Conservation (phyloP, 176 grass and related monocot species). For the Calamus simplicifolius region DNA sequence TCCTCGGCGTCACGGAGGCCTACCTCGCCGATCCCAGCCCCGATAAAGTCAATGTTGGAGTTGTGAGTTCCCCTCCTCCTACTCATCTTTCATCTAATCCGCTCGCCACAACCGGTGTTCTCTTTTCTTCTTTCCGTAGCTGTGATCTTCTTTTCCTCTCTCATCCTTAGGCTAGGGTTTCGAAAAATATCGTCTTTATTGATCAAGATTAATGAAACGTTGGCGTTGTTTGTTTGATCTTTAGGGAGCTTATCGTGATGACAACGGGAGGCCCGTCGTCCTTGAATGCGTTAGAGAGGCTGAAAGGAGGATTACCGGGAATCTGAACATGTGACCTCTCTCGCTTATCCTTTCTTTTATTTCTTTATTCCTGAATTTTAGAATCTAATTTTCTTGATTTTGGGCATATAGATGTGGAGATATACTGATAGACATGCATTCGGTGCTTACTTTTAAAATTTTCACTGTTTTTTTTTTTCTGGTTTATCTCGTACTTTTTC, state of each 20-base stretch:
- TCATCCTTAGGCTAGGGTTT: background rate
- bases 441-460: too few relatives aligned
- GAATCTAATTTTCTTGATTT: background rate
- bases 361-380: background rate
- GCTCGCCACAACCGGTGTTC: too few relatives aligned
- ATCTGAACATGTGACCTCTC: constrained; percentile 73
- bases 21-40: constrained; percentile 79
- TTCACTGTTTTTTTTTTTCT: too few relatives aligned
- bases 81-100: background rate
- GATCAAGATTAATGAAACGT: constrained; percentile 4
- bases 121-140: too few relatives aligned
- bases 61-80: constrained; percentile 29
- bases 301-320: constrained; percentile 68
- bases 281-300: constrained; percentile 87
- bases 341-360: background rate
- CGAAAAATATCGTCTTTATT: constrained; percentile 1
- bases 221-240: background rate
- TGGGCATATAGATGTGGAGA: too few relatives aligned
- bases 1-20: constrained; percentile 95
- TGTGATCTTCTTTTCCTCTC: background rate
- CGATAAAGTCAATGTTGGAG: constrained; percentile 84
- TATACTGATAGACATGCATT: too few relatives aligned
- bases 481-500: too few relatives aligned
- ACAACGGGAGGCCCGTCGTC: constrained; percentile 75
- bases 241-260: constrained; percentile 94